Evolutionary conservation across 2,329 filamentous ascomycete species (phyloP), one percentile per base, ranked within the genome.

Genomic region (Fusarium sterilihyphosum): DNA sequence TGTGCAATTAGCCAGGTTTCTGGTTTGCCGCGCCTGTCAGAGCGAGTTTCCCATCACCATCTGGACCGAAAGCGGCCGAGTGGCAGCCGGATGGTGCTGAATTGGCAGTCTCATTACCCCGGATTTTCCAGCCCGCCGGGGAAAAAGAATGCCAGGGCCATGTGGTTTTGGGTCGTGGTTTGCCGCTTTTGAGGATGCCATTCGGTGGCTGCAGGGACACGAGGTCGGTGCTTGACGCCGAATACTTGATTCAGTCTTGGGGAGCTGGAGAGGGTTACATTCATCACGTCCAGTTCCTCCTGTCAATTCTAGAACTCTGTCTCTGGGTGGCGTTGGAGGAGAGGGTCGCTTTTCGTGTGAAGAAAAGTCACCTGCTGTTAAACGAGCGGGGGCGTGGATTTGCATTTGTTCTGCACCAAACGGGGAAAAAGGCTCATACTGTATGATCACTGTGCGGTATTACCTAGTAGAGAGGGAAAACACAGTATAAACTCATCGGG

Each of bases 1-100:
- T 73, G 61, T 49, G 49, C 33, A 57, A 68, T 66, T 64, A 65
- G 58, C 68, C 61, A 63, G 73, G 72, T 63, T 70, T 75, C 58
- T 46, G 31, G 37, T 73, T 75, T 78, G 73, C 77, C 76, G 77
- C 77, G 41, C 77, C 77, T 78, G 57, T 78, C 47, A 78, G 58
- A 66, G 57, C 26, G 46, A 53, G 66, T 66, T 59, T 54, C 75
- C 67, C 73, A 56, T 70, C 77, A 78, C 77, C 77, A 78, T 66
- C 61, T 60, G 57, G 29, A 58, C 59, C 70, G 38, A 60, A 74
- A 76, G 38, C 44, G 61, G 73, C 66, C 37, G 60, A 65, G 67
- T 63, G 59, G 53, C 61, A 61, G 64, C 58, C 56, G n/a, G 67
- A 65, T 56, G 58, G 53, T 63, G 59, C 54, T 74, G 67, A 59